Percentiles rank a stretch among this genome's conserved stretches.
phyloP scores from a whole-genome alignment of 805 yeast species.

The Torulaspora microellipsoides region DNA sequence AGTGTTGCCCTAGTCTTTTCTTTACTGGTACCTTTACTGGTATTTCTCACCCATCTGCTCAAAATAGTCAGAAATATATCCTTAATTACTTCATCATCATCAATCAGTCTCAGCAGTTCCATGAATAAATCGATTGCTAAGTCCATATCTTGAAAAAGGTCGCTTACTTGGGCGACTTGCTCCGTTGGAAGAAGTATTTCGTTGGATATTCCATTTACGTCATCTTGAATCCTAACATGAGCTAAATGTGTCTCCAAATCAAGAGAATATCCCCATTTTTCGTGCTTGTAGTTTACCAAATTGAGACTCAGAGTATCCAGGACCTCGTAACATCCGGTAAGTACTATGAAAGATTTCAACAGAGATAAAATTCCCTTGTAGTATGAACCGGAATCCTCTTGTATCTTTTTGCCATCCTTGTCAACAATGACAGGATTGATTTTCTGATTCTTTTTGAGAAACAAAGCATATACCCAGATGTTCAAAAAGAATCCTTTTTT shows the following conservation, averaged over 20 bases:
- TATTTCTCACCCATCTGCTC: conserved; percentile 51
- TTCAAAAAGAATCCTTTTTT: conserved; percentile 27
- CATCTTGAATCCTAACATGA: conserved; percentile 21
- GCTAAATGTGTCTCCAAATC: conserved; percentile 38
- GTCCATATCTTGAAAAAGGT: conserved; percentile 43
- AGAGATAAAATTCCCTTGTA: conserved; percentile 32
- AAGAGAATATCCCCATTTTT: conserved; percentile 36
- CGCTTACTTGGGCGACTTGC: not conserved
- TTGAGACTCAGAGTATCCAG: conserved; percentile 30
- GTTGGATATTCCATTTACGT: conserved; percentile 1
- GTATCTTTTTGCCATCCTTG: conserved; percentile 10
- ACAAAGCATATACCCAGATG: conserved; percentile 38
- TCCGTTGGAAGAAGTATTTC: conserved; percentile 9
- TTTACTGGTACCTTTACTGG: not conserved
- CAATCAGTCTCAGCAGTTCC: conserved; percentile 45
- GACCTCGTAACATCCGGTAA: conserved; percentile 26
- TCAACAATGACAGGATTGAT: conserved; percentile 15
- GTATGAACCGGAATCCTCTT: conserved; percentile 20
- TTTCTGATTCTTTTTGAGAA: conserved; percentile 31
- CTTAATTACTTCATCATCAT: conserved; percentile 42
- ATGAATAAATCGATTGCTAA: conserved; percentile 39
- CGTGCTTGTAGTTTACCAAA: conserved; percentile 33
- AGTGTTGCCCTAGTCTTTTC: not conserved
- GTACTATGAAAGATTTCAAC: conserved; percentile 32
- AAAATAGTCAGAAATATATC: conserved; percentile 48